Evolutionary conservation across 2,329 filamentous ascomycete genomes (phyloP), one percentile per base, ranked within the genome.

Genomic region (Neocatenulostroma microsporum): DNA sequence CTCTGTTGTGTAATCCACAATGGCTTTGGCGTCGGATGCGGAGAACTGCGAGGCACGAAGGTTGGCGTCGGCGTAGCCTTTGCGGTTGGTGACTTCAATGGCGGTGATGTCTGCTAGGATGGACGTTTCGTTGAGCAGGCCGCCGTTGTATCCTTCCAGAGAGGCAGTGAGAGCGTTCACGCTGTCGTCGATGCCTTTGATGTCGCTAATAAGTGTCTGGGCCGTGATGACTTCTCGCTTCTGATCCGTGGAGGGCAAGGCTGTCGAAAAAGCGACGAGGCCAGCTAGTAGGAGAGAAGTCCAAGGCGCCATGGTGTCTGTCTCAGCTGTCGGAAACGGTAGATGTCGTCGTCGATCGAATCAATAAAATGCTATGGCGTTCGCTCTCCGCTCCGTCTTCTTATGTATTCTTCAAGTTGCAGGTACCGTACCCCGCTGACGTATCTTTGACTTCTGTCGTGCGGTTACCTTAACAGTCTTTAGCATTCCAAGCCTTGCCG

Each of bases 81-180:
- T 47, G n/a, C 48, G 41, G 30, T 53, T 51, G 13, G 48, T 41
- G 25, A 48, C 32, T 26, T 44, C 44, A 25, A 49, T 47, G 11
- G 46, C 46, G 8, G 41, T 37, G 21, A 51, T 48, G 20, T 47
- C 47, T 18, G 39, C 39, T 9, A 36, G 27, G 11, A 49, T 34
- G 11, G 40, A 39, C 1, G 42, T 11, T 17, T 44, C 39, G 4
- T 7, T 38, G 5, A 42, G 33, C 5, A 41, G 38, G 15, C 37
- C 26, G 18, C 39, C 40, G 13, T 40, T 37, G 37, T 41, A 46
- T 4, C 37, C 24, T 13, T 38, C 26, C 23, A 44, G 26, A 24
- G 45, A 33, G n/a, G 37, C 37, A 23, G 45, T 39, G n/a, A 43
- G 34, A 26, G 39, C 44, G 15, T 47, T 26, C 8, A 49, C 40